Base-by-base conservation (phyloP, 2,329 filamentous ascomycete genomes). In the Ophiostoma novo-ulmi region DNA sequence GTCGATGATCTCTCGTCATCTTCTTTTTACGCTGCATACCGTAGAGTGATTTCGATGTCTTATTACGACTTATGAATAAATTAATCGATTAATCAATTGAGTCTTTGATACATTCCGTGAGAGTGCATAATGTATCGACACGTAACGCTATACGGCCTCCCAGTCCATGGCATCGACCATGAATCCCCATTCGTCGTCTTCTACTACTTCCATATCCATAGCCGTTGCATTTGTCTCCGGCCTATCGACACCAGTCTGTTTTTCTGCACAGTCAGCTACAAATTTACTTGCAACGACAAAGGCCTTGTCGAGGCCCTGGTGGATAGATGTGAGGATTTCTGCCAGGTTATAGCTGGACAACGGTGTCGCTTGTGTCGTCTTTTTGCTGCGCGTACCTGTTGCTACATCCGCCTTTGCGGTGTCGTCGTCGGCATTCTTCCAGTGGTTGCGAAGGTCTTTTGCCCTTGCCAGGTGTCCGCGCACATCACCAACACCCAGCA, bases 381-480 rank as follows among this genome's bases (percentile, higher is more conserved):
- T 65, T 48, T 41, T 41, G 22, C n/a, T 52, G 14, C 65, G 31
- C 44, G 70, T 67, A 6, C 68, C n/a, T n/a, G 36, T 26, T 17
- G 20, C 38, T 67, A 36, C 52, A 31, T 31, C 41, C 71, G 76
- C 58, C 76, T 78, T 70, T 76, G 26, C 4, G 13, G 26, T 17
- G 58, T 35, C 26, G 78, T 69, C 77, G 80, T 88, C 86, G 0
- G 85, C 88, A 70, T 88, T 86, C 79, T 92, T 92, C 90, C 90
- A 92, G 11, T 87, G 82, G 74, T 92, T 92, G 1, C 90, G 82
- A 70, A 91, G 82, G 73, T 91, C 88, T 76, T 92, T 92, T 0
- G 90, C 90, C 70, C 86, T 81, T 69, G 83, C 82, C 4, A 93
- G 81, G 69, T 89, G 85, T n/a, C 81, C 79, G 13, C 84, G 81